These are phyloP conservation scores for Volvariella volvacea DNA, from an alignment of 1,284 basidiomycete genomes.

Conservation along the genomic window DNA sequence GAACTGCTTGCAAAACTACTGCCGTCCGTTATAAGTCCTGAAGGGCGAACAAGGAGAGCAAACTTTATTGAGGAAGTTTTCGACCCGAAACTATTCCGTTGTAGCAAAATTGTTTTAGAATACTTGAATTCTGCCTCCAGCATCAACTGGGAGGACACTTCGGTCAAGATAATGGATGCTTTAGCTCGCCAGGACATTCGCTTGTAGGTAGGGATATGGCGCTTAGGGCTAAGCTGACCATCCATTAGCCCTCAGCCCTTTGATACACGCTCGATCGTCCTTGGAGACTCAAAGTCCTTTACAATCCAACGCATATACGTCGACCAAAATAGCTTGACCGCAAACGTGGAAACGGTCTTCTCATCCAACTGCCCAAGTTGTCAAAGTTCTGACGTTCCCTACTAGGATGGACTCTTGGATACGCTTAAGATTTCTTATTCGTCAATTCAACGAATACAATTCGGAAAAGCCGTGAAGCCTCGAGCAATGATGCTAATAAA, in stretches of 20 bases:
- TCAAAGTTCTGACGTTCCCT: background rate
- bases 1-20: constrained; percentile 49
- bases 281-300: constrained; percentile 24
- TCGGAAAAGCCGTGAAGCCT: constrained; percentile 15
- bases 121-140: constrained; percentile 35
- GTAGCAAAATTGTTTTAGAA: constrained; percentile 29
- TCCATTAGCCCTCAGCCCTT: constrained; percentile 54
- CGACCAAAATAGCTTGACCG: constrained; percentile 43
- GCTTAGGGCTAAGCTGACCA: background rate
- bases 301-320: constrained; percentile 40
- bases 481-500: constrained; percentile 24
- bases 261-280: constrained; percentile 33
- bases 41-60: constrained; percentile 29
- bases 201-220: constrained; percentile 34
- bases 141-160: constrained; percentile 48
- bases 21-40: constrained; percentile 33
- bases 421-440: constrained; percentile 30
- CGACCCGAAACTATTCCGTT: constrained; percentile 23
- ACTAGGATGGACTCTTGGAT: constrained; percentile 31
- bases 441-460: constrained; percentile 27
- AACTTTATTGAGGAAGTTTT: constrained; percentile 50
- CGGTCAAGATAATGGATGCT: constrained; percentile 38
- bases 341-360: constrained; percentile 42
- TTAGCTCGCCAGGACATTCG: constrained; percentile 39
- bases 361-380: constrained; percentile 1